Evolutionary conservation across 179 eudicot species (phyloP), one percentile per base, ranked within the genome.

Genomic region (Kewa caespitosa): DNA sequence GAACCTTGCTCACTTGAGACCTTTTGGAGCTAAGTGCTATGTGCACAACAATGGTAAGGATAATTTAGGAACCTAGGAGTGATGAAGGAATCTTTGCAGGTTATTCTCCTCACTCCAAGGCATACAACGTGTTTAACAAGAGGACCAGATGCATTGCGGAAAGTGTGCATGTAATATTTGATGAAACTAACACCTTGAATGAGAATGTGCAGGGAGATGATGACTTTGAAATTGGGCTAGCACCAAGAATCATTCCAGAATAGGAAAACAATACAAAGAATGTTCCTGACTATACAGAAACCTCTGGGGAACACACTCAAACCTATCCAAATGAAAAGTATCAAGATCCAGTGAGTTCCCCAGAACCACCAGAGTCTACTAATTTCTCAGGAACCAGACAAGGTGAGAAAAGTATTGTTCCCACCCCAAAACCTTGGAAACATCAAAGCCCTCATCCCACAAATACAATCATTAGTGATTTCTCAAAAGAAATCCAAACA

Each of bases 71-170:
- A 72, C 7, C 64, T 33, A 36, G 28, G 14, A 32, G n/a, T 1
- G 75, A 72, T 36, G 46, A 32, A 7, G 46, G 60, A 1, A 55
- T 72, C 20, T 57, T 54, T 37, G 4, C n/a, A 0, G 48, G 65
- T 0, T 72, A 54, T 22, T 72, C 48, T 9, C 10, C 48, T 25
- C 14, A 2, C 1, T 54, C 46, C 23, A 72, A 72, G 34, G 46
- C 75, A 31, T 72, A 72, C 37, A n/a, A 31, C 54, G 75, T 72
- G 1, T 55, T 4, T 23, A 72, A 72, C 38, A 72, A 54, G 38
- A 54, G 2, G 1, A 8, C 48, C 2, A 23, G 5, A 8, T 6
- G 30, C 10, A 25, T 67, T 18, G 48, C 37, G 18, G 70, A 67
- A 25, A 37, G 46, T 38, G 20, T 67, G 3, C 32, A 67, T 38